A percentile compares a stretch with the other conserved stretches of the same genome.
These are phyloP conservation scores for Xerocomus minutiporus DNA, from an alignment of 1,284 basidiomycete species.

Conservation along the genomic window DNA sequence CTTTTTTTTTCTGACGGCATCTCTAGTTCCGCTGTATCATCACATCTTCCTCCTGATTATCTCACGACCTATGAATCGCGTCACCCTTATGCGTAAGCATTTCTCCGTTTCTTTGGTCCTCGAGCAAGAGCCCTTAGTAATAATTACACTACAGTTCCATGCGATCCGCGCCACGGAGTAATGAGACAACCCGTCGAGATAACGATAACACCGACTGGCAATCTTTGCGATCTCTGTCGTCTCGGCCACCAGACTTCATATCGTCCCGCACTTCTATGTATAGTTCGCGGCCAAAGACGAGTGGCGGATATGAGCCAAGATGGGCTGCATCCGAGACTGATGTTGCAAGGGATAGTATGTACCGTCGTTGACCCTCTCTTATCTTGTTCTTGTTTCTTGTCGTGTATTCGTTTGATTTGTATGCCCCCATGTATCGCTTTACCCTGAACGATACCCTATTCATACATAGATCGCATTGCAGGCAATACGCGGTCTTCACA, in stretches of 20 bases:
- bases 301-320: constrained; percentile 13
- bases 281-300: background rate
- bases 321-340: constrained; percentile 31
- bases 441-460: background rate
- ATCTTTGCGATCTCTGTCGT: constrained; percentile 1
- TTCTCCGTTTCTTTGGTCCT: background rate
- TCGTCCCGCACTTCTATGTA: background rate
- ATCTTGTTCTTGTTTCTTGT: background rate
- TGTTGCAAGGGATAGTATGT: constrained; percentile 16
- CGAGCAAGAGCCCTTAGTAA: constrained; percentile 4
- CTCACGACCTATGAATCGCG: constrained; percentile 6
- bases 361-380: constrained; percentile 13
- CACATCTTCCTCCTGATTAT: constrained; percentile 32
- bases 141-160: constrained; percentile 7
- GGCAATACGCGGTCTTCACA: background rate
- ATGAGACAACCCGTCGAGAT: background rate
- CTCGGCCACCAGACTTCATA: background rate
- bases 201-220: constrained; percentile 3
- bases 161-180: constrained; percentile 7
- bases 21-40: constrained; percentile 45
- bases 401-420: constrained; percentile 2
- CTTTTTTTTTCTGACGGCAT: constrained; percentile 1
- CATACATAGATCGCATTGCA: background rate
- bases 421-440: constrained; percentile 12
- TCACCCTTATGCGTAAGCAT: constrained; percentile 21